Conservation (phyloP, 176 grass and related monocot genomes). For the Ensete glaucum region DNA sequence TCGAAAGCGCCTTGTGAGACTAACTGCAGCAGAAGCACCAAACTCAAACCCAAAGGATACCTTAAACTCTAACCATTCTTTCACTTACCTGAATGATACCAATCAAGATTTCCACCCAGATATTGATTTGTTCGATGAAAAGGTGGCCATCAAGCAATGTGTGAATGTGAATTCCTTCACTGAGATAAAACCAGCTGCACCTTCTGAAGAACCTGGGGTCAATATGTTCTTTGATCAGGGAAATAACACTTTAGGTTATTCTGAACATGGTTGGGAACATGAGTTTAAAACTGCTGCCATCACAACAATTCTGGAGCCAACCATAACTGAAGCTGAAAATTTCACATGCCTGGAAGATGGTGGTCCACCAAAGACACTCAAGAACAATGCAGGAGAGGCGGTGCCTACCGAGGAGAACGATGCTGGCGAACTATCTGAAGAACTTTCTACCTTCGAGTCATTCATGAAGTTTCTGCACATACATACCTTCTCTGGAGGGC, state of each 20-base stretch:
- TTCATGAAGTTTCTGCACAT: conserved; percentile 39
- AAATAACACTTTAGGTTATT: conserved; percentile 39
- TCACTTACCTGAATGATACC: conserved; percentile 23
- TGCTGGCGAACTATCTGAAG: conserved; percentile 18
- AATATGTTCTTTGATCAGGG: conserved; percentile 36
- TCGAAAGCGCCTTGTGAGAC: conserved; percentile 21
- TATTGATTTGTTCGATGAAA: conserved; percentile 37
- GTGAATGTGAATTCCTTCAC: conserved; percentile 11
- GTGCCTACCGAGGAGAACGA: conserved; percentile 31
- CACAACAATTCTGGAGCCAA: too few relatives aligned
- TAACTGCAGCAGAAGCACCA: conserved; percentile 18
- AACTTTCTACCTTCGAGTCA: conserved; percentile 28
- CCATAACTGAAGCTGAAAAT: too few relatives aligned
- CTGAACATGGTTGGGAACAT: conserved; percentile 38
- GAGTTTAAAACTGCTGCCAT: too few relatives aligned
- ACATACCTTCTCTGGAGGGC: conserved; percentile 29
- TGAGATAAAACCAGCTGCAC: conserved; percentile 11
- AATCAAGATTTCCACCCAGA: conserved; percentile 41
- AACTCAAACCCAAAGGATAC: conserved; percentile 22
- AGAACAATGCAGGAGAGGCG: conserved; percentile 31
- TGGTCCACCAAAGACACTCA: conserved; percentile 35
- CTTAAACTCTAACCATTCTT: conserved; percentile 15
- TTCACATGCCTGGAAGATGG: conserved; percentile 26
- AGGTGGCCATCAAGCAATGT: conserved; percentile 20
- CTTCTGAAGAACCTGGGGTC: conserved; percentile 13